Base-by-base conservation (phyloP, 371 early-diverging fungal species). In the Nosema bombycis region DNA sequence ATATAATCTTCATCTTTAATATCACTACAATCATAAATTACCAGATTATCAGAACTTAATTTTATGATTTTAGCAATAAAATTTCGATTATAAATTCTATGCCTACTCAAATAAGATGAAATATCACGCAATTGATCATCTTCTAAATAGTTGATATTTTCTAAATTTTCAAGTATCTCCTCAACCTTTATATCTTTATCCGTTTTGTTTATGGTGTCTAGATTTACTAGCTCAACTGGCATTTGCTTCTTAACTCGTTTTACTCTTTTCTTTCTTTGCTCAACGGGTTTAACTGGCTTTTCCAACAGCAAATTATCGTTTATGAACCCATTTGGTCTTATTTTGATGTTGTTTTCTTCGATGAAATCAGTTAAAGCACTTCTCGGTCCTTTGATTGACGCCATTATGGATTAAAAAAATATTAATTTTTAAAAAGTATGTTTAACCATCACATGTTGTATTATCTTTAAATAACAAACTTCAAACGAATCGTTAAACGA, bases 321-420 rank as follows among this genome's bases (percentile, higher is more conserved):
- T n/a, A n/a, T n/a, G n/a, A n/a, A n/a, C n/a, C n/a, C n/a, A n/a
- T 55, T 71, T 57, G 1, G 14, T n/a, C 30, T 69, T 29, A 71
- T 55, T 33, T 80, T 74, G 28, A 80, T 71, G 54, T 72, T 60
- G 21, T 75, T 24, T 58, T 80, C 75, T 66, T 74, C 69, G 21
- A 80, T 72, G 71, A 80, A 80, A 72, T 69, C 67, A 24, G 80
- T 28, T 26, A 80, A 46, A 0, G 80, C 80, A 75, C 80, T 80
- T 75, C 61, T 72, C 24, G 80, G 80, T 63, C 80, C 80, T 80
- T 73, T 75, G 14, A 80, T 80, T 1, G 28, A n/a, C 0, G 3
- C 38, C 72, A 72, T 72, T 23, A 23, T n/a, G 1, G 62, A 36
- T 1, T 14, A 54, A 18, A 71, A 36, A 58, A 32, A 29, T 69